Conservation (phyloP, 164 flowering plant genomes). For the Aristolochia californica region DNA sequence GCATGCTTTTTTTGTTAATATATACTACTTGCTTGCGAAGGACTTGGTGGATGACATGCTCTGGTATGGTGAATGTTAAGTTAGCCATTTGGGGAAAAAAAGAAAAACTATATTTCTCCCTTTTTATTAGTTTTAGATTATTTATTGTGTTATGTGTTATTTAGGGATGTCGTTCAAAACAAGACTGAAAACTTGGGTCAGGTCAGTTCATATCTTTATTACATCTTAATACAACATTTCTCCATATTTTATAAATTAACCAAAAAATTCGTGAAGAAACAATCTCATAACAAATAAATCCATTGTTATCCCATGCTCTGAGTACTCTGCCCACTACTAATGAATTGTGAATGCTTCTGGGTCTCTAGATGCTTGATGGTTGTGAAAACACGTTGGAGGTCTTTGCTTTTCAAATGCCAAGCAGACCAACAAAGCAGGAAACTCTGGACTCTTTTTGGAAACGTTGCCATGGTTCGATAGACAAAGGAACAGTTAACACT, state of each 20-base stretch:
- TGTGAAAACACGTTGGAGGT: slow-evolving; percentile 67
- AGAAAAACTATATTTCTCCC: no score
- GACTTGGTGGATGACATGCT: slow-evolving; percentile 94
- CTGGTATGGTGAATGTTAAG: slow-evolving; percentile 39
- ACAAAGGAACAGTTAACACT: slow-evolving; percentile 9
- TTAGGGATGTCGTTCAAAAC: slow-evolving; percentile 92
- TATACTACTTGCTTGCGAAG: slow-evolving; percentile 82
- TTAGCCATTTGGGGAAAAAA: no score
- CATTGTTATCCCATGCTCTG: no score
- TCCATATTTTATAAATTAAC: no score
- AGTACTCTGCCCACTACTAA: not conserved
- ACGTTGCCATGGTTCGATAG: slow-evolving; percentile 33
- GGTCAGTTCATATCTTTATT: slow-evolving; percentile 26
- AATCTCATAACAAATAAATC: no score
- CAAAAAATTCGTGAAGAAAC: no score
- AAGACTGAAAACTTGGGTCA: slow-evolving; percentile 93
- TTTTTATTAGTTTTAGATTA: not conserved
- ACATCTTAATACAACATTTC: not conserved
- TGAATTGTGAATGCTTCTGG: not conserved
- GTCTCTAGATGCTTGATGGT: slow-evolving; percentile 78
- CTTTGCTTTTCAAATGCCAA: slow-evolving; percentile 20
- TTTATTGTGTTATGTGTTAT: slow-evolving; percentile 2
- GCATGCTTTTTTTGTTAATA: slow-evolving; percentile 81
- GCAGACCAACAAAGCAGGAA: slow-evolving; percentile 4
- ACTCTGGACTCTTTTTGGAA: slow-evolving; percentile 59